Evolutionary conservation across 805 yeast genomes (phyloP).

Genomic region (Schizosaccharomyces japonicus): DNA sequence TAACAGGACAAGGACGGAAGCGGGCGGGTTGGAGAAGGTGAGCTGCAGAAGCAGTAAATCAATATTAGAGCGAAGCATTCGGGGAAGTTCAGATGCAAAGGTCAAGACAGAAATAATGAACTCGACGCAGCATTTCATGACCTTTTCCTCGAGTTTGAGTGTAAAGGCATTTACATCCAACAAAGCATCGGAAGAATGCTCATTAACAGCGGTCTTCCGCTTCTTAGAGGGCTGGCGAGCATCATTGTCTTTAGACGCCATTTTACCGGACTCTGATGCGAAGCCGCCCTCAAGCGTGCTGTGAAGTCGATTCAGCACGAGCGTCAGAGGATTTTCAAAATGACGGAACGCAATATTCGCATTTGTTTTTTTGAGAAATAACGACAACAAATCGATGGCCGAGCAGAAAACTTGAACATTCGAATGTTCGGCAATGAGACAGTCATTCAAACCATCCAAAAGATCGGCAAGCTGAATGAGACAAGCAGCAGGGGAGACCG

Average conservation of each 20-base stretch:
- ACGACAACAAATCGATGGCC: background rate
- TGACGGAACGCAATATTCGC: background rate
- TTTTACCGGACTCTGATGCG: background rate
- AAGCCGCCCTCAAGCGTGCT: background rate
- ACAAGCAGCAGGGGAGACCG: background rate
- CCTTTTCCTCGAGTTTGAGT: background rate
- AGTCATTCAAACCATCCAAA: background rate
- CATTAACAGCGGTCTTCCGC: background rate
- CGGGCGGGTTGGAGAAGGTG: background rate
- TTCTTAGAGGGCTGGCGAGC: background rate
- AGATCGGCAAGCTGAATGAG: background rate
- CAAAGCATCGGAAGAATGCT: background rate
- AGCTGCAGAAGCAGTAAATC: background rate
- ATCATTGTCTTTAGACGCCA: background rate
- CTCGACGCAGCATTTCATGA: background rate
- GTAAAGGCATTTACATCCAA: background rate
- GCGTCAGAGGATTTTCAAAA: background rate
- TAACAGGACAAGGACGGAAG: background rate
- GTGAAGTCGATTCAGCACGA: background rate
- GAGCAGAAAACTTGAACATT: background rate
- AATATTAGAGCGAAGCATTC: background rate
- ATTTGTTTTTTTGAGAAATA: background rate
- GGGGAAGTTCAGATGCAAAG: background rate
- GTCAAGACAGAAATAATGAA: background rate
- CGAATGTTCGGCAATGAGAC: background rate